These are phyloP conservation scores for Pestalotiopsis sp. DNA, from an alignment of 2,329 filamentous ascomycete genomes.

Conservation along the genomic window DNA sequence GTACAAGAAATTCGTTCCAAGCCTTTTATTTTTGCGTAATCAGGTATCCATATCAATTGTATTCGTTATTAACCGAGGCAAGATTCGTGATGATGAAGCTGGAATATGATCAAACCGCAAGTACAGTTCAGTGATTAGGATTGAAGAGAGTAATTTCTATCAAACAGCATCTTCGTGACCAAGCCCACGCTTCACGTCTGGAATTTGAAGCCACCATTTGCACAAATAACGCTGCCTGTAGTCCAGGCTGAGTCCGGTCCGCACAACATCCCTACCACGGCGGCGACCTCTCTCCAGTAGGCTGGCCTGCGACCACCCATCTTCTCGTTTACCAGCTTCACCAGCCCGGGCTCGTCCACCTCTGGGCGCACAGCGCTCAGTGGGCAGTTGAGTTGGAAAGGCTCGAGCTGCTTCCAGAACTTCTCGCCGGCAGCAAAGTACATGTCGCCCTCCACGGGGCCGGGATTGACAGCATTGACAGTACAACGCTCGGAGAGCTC, in stretches of 20 bases:
- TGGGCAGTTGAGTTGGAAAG: slow-evolving; percentile 50
- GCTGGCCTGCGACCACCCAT: slow-evolving; percentile 54
- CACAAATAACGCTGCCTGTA: slow-evolving; percentile 72
- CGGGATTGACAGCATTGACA: slow-evolving; percentile 64
- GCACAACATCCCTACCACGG: slow-evolving; percentile 72
- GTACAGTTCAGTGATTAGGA: too few species aligned
- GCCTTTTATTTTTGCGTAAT: too few species aligned
- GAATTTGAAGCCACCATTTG: slow-evolving; percentile 54
- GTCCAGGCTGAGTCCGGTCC: slow-evolving; percentile 68
- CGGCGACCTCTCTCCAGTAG: slow-evolving; percentile 69
- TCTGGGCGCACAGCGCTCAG: slow-evolving; percentile 40
- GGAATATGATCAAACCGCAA: too few species aligned
- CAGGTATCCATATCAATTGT: too few species aligned
- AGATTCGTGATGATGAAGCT: too few species aligned
- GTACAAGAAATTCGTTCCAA: too few species aligned
- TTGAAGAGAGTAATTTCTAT: too few species aligned
- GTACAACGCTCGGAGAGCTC: slow-evolving; percentile 62
- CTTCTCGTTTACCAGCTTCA: slow-evolving; percentile 12
- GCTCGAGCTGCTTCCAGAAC: slow-evolving; percentile 38
- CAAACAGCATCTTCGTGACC: not conserved
- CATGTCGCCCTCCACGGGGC: slow-evolving; percentile 50
- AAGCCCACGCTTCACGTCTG: too few species aligned
- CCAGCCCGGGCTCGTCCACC: slow-evolving; percentile 26
- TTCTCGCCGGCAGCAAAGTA: slow-evolving; percentile 58
- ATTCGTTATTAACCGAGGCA: too few species aligned